A percentile compares a stretch with the other conserved stretches of the same genome.
phyloP scores from a whole-genome alignment of 306 rosid genomes.

The Quercus agrifolia region DNA sequence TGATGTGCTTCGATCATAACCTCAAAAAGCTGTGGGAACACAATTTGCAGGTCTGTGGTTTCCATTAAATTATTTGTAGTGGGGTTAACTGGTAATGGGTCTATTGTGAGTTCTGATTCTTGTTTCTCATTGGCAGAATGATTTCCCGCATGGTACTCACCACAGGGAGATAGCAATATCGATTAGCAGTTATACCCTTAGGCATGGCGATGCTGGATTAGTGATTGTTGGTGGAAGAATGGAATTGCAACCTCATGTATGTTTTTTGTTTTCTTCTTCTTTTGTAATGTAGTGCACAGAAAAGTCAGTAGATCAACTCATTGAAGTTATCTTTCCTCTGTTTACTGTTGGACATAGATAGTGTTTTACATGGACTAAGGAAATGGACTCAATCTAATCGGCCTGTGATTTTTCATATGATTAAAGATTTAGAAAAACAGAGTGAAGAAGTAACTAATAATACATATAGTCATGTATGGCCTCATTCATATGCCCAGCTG shows the following conservation, averaged over 20 bases:
- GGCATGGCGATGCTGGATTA: conserved; percentile 93
- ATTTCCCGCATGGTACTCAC: conserved; percentile 96
- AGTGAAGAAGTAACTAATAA: not conserved
- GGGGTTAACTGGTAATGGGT: not conserved
- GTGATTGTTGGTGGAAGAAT: conserved; percentile 95
- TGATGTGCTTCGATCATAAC: conserved; percentile 97
- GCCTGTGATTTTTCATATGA: not conserved
- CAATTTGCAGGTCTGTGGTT: conserved; percentile 67
- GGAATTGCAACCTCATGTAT: conserved; percentile 96
- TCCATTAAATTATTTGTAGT: not conserved
- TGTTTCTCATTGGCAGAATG: conserved; percentile 50
- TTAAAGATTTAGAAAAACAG: not conserved
- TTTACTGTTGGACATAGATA: not conserved
- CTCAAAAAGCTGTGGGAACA: conserved; percentile 88
- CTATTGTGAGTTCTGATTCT: conserved; percentile 12
- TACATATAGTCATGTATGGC: not conserved
- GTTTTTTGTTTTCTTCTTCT: conserved; percentile 6
- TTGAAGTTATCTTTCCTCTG: not conserved
- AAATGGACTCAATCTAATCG: not conserved
- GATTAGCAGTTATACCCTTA: conserved; percentile 78
- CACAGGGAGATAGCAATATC: conserved; percentile 92
- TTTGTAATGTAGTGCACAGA: not conserved
- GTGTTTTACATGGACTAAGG: not conserved
- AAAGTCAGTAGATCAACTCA: not conserved
- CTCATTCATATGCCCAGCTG: not conserved